Percentiles rank a stretch among this genome's conserved stretches.
Conservation (phyloP, 1,139 yeast genomes). For the Kodamaea arcana region DNA sequence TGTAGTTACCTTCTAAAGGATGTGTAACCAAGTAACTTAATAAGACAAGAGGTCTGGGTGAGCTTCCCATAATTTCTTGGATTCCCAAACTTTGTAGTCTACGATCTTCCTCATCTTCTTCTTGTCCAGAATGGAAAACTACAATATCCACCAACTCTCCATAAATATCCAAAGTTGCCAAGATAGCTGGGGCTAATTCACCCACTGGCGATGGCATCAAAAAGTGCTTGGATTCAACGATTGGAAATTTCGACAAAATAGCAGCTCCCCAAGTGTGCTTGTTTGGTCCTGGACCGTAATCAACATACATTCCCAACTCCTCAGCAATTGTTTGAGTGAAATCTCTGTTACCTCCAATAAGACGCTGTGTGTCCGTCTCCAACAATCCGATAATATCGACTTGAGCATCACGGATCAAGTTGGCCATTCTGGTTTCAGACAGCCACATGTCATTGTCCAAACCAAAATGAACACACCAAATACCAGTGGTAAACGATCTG, state of each 20-base stretch:
- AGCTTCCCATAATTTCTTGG: conserved; percentile 74
- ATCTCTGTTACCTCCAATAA: conserved; percentile 93
- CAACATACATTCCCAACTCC: conserved; percentile 90
- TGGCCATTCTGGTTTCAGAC: conserved; percentile 83
- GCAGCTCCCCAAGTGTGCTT: conserved; percentile 99
- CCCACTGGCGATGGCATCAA: conserved; percentile 94
- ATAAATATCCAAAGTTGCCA: conserved; percentile 88
- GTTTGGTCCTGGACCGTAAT: conserved; percentile 97
- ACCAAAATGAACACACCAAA: conserved; percentile 98
- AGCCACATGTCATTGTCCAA: conserved; percentile 99
- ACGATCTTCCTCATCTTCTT: conserved; percentile 93
- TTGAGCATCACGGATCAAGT: conserved; percentile 78
- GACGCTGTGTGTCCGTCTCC: conserved; percentile 90
- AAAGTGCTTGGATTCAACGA: conserved; percentile 83
- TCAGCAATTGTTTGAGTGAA: conserved; percentile 88
- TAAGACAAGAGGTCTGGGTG: conserved; percentile 72
- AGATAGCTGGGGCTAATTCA: conserved; percentile 96
- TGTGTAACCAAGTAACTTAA: conserved; percentile 86
- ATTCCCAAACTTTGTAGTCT: conserved; percentile 77
- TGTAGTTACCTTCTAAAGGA: conserved; percentile 85
- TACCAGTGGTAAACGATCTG: conserved; percentile 82
- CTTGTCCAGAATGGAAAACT: conserved; percentile 97
- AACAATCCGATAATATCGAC: conserved; percentile 86
- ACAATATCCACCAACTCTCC: conserved; percentile 86
- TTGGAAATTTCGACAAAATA: conserved; percentile 88